These are phyloP conservation scores for Trypanosoma mega DNA, from an alignment of 208 protist genomes.

Conservation along the genomic window DNA sequence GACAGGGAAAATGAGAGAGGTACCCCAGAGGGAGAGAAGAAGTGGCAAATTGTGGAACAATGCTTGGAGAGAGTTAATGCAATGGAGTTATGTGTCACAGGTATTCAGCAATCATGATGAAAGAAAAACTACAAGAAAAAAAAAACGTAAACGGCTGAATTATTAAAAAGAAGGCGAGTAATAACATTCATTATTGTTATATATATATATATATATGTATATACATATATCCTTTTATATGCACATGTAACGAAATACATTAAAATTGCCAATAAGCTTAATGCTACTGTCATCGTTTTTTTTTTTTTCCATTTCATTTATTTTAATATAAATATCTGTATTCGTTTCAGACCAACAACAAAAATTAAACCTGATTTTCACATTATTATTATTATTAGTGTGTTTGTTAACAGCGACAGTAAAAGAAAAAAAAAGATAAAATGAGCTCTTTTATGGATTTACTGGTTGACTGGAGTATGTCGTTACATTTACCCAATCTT, in stretches of 20 bases:
- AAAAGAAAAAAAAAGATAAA: too few species aligned
- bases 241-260: too few species aligned
- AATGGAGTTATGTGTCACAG: conserved; percentile 7
- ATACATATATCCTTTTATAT: too few species aligned
- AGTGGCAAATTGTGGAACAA: conserved; percentile 6
- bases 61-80: conserved; percentile 19
- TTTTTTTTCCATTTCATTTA: conserved; percentile 9
- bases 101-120: background rate
- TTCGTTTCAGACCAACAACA: background rate
- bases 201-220: too few species aligned
- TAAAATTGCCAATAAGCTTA: too few species aligned
- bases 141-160: background rate
- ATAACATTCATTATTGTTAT: too few species aligned
- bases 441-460: conserved; percentile 7
- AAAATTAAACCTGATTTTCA: background rate
- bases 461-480: conserved; percentile 3
- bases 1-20: background rate
- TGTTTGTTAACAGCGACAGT: background rate
- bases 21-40: background rate
- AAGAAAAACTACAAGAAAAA: background rate
- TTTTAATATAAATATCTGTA: background rate
- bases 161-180: too few species aligned
- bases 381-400: background rate
- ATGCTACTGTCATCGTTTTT: background rate
- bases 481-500: conserved; percentile 24